Conservation (phyloP, 2,329 filamentous ascomycete species). For the Diaporthe sp. region DNA sequence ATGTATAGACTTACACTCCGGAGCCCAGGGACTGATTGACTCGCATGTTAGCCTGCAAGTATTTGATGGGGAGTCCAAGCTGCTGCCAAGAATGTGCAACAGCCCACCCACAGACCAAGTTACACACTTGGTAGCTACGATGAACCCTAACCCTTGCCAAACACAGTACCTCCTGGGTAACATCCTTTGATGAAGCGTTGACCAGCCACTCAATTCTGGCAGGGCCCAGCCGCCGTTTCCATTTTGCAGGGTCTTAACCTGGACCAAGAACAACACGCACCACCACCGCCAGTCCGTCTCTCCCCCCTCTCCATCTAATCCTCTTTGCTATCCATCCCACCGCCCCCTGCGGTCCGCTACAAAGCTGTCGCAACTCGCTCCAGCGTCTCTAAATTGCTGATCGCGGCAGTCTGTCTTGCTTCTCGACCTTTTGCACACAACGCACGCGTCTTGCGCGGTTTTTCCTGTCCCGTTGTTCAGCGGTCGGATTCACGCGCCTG, state of each 20-base stretch:
- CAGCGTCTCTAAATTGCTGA: conserved; percentile 23
- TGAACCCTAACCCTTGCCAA: conserved; percentile 17
- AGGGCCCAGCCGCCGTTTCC: conserved; percentile 18
- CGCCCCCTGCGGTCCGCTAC: conserved; percentile 36
- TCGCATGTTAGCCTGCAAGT: background rate
- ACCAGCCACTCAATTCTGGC: conserved; percentile 28
- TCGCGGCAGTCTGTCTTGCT: conserved; percentile 22
- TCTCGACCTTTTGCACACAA: background rate
- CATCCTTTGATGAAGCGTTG: conserved; percentile 6
- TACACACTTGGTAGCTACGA: background rate
- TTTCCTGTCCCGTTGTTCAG: conserved; percentile 19
- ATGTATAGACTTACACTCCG: background rate
- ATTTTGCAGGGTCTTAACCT: conserved; percentile 28
- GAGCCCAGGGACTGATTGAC: background rate
- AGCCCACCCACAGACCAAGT: background rate
- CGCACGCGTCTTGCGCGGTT: conserved; percentile 35
- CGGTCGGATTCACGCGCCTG: conserved; percentile 38
- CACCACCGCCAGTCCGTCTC: conserved; percentile 17
- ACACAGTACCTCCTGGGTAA: background rate
- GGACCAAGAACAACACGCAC: conserved; percentile 33
- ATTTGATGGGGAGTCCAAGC: background rate
- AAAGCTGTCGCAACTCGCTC: conserved; percentile 38
- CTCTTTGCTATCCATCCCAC: conserved; percentile 28
- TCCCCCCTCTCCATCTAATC: conserved; percentile 30
- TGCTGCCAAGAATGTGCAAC: conserved; percentile 17